These are phyloP conservation scores for Populus simonii DNA, from an alignment of 345 rosid genomes.

Conservation along the genomic window DNA sequence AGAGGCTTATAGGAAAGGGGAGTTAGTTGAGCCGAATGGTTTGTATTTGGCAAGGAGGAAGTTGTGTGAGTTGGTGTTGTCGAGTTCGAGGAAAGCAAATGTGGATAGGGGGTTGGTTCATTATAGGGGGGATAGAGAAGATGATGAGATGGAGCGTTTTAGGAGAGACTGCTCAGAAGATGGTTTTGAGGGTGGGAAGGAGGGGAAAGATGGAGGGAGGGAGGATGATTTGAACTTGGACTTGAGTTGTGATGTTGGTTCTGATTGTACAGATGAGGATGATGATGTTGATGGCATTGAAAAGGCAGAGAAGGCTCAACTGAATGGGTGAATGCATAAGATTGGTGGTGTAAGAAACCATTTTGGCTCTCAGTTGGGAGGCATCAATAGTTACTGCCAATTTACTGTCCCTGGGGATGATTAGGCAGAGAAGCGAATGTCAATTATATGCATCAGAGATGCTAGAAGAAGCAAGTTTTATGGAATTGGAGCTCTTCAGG, in stretches of 20 bases:
- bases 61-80: constrained; percentile 69
- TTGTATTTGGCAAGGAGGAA: constrained; percentile 81
- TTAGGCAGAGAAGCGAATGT: background rate
- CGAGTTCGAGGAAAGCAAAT: constrained; percentile 68
- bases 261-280: constrained; percentile 20
- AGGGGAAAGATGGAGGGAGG: constrained; percentile 1
- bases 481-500: background rate
- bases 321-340: constrained; percentile 3
- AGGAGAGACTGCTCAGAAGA: constrained; percentile 25
- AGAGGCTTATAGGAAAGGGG: constrained; percentile 81
- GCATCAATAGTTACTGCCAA: background rate
- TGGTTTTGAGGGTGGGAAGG: constrained; percentile 11
- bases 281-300: constrained; percentile 20
- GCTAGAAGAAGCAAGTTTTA: background rate
- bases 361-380: background rate
- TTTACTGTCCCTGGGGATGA: background rate
- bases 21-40: constrained; percentile 70
- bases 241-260: constrained; percentile 24
- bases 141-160: constrained; percentile 34
- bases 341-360: background rate
- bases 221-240: constrained; percentile 16
- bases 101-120: constrained; percentile 64
- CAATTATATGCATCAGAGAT: background rate
- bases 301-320: constrained; percentile 17
- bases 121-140: constrained; percentile 42